Base-by-base conservation (phyloP, 257 asterid genomes). In the Lycium ferocissimum region DNA sequence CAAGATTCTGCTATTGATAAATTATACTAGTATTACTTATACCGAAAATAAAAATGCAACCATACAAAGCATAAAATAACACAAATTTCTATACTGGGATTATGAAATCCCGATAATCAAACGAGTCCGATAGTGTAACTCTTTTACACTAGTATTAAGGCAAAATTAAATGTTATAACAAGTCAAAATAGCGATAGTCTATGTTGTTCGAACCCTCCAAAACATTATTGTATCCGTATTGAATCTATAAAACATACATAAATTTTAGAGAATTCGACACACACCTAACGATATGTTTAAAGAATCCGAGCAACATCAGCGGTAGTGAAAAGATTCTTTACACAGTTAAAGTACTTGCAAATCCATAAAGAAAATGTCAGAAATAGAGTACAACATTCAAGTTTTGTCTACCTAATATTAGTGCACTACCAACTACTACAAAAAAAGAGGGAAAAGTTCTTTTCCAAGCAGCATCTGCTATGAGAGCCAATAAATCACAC, bases 381-480 rank as follows among this genome's bases (percentile, higher is more conserved):
- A 49, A 7, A 49, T 3, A 71, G 17, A 26, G 22, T 75, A 75
- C 62, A 49, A 49, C 7, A 47, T 12, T 75, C 45, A 75, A 75
- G 81, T 75, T 12, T 13, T 51, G 57, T 75, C 43, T 75, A 49
- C 62, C 81, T 22, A 75, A 75, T 22, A 26, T 11, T 65, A 26
- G 47, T 66, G 18, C 40, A 33, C 49, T 14, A 8, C 82, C 65
- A 78, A 75, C 81, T 7, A 75, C 81, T 10, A 20, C 17, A 71
- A 51, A 22, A 8, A 9, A 22, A 69, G 53, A 35, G 76, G 63
- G 5, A 51, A 67, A 76, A 76, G 26, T 51, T 76, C 14, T 51
- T 76, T 51, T 26, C 9, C 82, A 76, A 53, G 20, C 47, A 76
- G 65, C 82, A 51, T 76, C n/a, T 76, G 47, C 82, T 13, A 26